Evolutionary conservation across 1,284 basidiomycete genomes (phyloP).

Genomic region (Prillingera fragicola): DNA sequence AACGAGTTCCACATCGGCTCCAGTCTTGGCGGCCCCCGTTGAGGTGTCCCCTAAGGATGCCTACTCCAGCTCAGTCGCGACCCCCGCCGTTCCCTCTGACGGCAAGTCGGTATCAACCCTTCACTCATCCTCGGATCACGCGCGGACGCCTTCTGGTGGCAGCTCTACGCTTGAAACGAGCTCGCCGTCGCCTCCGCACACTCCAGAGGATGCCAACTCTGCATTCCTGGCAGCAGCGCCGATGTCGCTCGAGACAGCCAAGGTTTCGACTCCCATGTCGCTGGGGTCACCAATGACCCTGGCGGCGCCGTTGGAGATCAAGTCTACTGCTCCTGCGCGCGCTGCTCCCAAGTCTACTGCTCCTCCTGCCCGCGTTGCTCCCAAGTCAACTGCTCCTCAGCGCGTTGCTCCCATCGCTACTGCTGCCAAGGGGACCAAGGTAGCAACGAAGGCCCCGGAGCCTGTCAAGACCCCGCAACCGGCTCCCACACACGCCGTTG

Average conservation of each 20-base stretch:
- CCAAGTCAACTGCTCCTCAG: no score
- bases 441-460: background rate
- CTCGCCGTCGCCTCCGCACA: constrained; percentile 41
- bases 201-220: constrained; percentile 28
- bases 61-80: background rate
- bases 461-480: background rate
- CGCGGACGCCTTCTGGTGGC: constrained; percentile 40
- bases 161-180: constrained; percentile 40
- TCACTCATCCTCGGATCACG: constrained; percentile 34
- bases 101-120: constrained; percentile 12
- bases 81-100: background rate
- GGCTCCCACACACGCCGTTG: background rate
- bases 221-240: constrained; percentile 4
- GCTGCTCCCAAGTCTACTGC: no score
- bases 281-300: constrained; percentile 7
- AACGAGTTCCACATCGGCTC: constrained; percentile 18
- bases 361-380: no score
- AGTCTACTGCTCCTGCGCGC: no score
- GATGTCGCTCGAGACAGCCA: constrained; percentile 2
- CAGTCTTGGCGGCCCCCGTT: constrained; percentile 11
- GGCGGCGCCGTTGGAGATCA: background rate
- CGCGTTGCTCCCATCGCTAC: no score
- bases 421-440: background rate
- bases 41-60: background rate
- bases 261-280: constrained; percentile 1